Evolutionary conservation across 1,139 yeast species (phyloP), one percentile per base, ranked within the genome.

Genomic region (Taphrina pruni): DNA sequence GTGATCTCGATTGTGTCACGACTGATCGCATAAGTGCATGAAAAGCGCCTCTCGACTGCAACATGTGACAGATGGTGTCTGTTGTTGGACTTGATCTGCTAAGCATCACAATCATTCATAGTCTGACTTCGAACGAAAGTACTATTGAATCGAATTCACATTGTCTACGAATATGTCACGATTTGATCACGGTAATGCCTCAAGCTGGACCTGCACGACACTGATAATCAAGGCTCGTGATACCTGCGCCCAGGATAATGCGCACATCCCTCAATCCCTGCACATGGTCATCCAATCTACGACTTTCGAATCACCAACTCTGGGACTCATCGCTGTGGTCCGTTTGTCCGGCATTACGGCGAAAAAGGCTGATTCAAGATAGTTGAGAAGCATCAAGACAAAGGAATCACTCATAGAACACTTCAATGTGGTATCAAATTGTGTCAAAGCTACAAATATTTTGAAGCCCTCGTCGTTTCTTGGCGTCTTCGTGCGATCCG

Each of bases 381-480:
- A 45, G 48, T 45, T 45, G 48, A 45, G 48, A 7, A 45, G 17
- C 8, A 17, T 45, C 8, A 45, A 8, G 48, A 45, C 48, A 12
- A 45, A 45, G 20, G 48, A 45, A n/a, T 14, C 48, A 14, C 48
- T 45, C 1, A 7, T 14, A 12, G 48, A 45, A n/a, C 48, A 45
- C 48, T 45, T 45, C 48, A 12, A 45, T 14, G 12, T 20, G 12
- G 48, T n/a, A 12, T n/a, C n/a, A n/a, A n/a, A 7, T 17, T n/a
- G 20, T 45, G 20, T 45, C n/a, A n/a, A 12, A 7, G 8, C 48
- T n/a, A n/a, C 48, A 45, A 8, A 12, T 17, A 7, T n/a, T 7
- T 7, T 45, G 17, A 50, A 21, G 39, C 20, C 54, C 14, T 43
- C 64, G 14, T 58, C 64, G 6, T 58, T 14, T 20, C 45, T 58